A percentile compares a stretch with the other conserved stretches of the same genome.
Conservation (phyloP, 129 eudicot genomes). For the Artemisia tridentata region DNA sequence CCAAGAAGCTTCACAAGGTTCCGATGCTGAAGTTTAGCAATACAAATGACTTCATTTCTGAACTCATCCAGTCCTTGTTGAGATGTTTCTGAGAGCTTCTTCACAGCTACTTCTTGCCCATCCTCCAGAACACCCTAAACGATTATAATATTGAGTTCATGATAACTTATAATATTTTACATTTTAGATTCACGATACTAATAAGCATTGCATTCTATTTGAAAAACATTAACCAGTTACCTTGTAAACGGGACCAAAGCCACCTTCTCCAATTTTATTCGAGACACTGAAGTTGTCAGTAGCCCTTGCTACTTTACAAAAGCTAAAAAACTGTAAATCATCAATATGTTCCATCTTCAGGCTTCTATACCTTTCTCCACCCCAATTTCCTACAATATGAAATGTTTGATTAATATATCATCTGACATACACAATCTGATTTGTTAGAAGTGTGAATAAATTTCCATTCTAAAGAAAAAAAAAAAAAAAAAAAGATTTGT, state of each 20-base stretch:
- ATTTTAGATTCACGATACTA: background rate
- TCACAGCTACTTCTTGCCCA: too few relatives aligned
- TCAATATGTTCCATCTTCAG: background rate
- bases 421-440: too few relatives aligned
- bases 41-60: conserved; percentile 20
- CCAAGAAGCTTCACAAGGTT: conserved; percentile 44
- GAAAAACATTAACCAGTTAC: background rate
- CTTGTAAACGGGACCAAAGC: conserved; percentile 16
- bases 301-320: background rate
- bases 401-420: background rate
- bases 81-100: too few relatives aligned
- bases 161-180: background rate
- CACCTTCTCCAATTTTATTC: conserved; percentile 17
- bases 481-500: too few relatives aligned
- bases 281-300: background rate
- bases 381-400: background rate
- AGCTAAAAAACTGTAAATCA: conserved; percentile 9
- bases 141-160: background rate
- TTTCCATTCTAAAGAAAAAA: too few relatives aligned
- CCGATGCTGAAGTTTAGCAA: conserved; percentile 42
- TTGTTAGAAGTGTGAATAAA: too few relatives aligned
- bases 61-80: conserved; percentile 13
- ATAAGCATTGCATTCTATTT: background rate
- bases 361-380: background rate
- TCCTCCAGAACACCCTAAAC: too few relatives aligned